Evolutionary conservation across 2,329 filamentous ascomycete genomes (phyloP), one percentile per base, ranked within the genome.

Genomic region (Clarireedia homoeocarpa): DNA sequence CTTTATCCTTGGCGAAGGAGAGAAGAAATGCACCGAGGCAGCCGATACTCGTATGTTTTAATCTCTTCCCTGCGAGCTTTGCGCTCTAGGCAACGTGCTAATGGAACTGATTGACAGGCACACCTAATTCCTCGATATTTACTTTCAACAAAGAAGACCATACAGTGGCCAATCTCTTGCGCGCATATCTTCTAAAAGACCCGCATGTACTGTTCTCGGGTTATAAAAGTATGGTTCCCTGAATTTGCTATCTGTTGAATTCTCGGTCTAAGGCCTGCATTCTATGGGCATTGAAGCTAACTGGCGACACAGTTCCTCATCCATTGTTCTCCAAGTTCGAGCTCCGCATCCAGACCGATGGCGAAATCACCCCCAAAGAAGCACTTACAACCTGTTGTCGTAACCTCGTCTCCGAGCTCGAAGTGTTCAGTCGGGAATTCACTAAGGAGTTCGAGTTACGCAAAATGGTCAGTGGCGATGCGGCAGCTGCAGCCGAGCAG

Each of bases 61-160:
- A 10, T 14, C 23, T 12, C 14, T 34, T 34, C 30, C 9, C 9
- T 34, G 12, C 10, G 30, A 34, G 30, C 10, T 34, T 12, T 34
- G 1, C 4, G 1, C 4, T 12, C 30, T 12, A 4, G 30, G 30
- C 4, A 9, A 12, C 3, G 12, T 34, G 30, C 30, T 34, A 34
- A 34, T 34, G 30, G 10, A 34, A 34, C 12, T 34, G 9, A 12
- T 34, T 12, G 9, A 42, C 58, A 94, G 91, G 90, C 68, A 91
- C 95, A 70, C 89, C 92, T 23, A 95, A 96, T 71, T 91, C 89
- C n/a, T 88, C 90, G 9, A 88, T 96, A 73, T 99, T 99, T 75
- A 84, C 89, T 58, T 85, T 99, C 74, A 89, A 90, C 74, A 97
- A 96, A 73, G 94, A 99, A 72, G 94, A 99, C 66, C 92, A 96